Evolutionary conservation across 176 grass and related monocot genomes (phyloP).

Genomic region (Alloteropsis semialata): DNA sequence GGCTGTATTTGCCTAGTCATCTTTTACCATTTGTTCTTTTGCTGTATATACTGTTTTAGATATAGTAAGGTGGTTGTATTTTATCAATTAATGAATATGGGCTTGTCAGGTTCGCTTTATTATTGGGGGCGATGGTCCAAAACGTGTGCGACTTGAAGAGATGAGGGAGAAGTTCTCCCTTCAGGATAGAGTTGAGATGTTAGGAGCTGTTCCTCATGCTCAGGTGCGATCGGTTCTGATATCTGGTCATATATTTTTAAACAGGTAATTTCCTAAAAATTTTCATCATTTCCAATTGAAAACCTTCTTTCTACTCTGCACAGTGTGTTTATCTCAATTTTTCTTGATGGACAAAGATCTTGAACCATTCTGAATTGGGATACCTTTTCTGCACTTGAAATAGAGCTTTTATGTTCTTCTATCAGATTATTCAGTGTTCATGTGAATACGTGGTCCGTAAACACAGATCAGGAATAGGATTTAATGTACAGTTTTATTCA

Average conservation of each 20-base stretch:
- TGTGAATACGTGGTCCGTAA: background rate
- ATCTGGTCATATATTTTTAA: constrained; percentile 92
- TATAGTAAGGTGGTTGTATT: background rate
- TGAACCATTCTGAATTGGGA: background rate
- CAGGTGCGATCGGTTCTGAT: constrained; percentile 86
- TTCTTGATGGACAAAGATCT: constrained; percentile 4
- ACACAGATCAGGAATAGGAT: background rate
- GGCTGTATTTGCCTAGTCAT: background rate
- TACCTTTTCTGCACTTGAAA: background rate
- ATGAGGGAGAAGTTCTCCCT: constrained; percentile 97
- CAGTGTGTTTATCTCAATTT: background rate
- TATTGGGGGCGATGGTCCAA: constrained; percentile 95
- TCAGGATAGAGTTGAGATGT: constrained; percentile 90
- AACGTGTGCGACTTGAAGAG: constrained; percentile 89
- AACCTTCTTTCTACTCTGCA: no score
- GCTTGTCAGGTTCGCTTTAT: constrained; percentile 73
- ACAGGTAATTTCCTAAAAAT: constrained; percentile 51
- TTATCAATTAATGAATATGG: background rate
- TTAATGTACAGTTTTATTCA: background rate
- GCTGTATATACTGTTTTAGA: constrained; percentile 9
- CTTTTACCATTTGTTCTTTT: background rate
- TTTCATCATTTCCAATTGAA: no score
- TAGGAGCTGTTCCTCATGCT: constrained; percentile 92
- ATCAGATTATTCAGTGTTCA: background rate
- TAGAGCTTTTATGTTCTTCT: background rate